Evolutionary conservation across 2,329 filamentous ascomycete genomes (phyloP), one percentile per base, ranked within the genome.

Genomic region (Verticillium nonalfalfae): DNA sequence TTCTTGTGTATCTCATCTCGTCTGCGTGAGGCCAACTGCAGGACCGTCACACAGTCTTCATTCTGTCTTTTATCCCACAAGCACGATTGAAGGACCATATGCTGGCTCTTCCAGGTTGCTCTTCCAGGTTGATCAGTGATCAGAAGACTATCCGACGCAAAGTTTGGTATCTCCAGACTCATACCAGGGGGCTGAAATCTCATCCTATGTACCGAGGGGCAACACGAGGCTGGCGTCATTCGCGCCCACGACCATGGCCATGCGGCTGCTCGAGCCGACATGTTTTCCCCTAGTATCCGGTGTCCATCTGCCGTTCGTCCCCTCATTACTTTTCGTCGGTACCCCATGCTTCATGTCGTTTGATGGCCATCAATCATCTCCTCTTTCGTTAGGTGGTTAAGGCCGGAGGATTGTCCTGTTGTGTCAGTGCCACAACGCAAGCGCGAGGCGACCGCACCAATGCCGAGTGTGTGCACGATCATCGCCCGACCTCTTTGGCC

Each of bases 361-460:
- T 2, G 10, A 21, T 10, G n/a, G 18, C 9, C 54, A 56, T 31
- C 54, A 9, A 26, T 52, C 18, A 52, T 13, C 45, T 15, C 33
- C 10, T 21, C 33, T 56, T 34, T 56, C n/a, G 26, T 35, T 33
- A 13, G 35, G 35, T 36, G 35, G 35, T 13, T 21, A 39, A 14
- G 18, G 34, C 40, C 63, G 62, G 7, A 33, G 56, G 7, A 56
- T 1, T 62, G 40, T 0, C 60, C 63, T 9, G 45, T 56, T 10
- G 45, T 69, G 10, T 73, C 69, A 58, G 26, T 31, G 26, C 38
- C 34, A 35, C 54, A 56, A n/a, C 13, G 26, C 26, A 31, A 31
- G 31, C 54, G 18, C 31, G 26, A 56, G 54, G 54, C 54, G 34
- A 34, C 54, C 54, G 18, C 26, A 31, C n/a, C 18, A 18, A 10